Evolutionary conservation across 805 yeast genomes (phyloP).

Genomic region (Yamadazyma ubonensis): DNA sequence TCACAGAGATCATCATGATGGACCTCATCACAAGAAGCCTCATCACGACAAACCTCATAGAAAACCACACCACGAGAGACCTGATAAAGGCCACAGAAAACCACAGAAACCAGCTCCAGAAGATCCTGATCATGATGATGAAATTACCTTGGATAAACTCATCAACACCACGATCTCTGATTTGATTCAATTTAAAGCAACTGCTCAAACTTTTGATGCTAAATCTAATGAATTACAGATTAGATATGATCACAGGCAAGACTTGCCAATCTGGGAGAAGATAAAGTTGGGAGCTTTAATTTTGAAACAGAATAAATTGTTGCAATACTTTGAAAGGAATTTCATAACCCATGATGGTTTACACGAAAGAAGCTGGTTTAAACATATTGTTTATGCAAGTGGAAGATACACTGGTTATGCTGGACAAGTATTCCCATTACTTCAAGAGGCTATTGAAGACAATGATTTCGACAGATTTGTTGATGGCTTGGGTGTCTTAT

Average conservation of each 20-base stretch:
- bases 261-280: constrained; percentile 36
- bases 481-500: constrained; percentile 45
- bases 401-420: constrained; percentile 49
- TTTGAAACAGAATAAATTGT: constrained; percentile 33
- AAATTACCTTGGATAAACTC: constrained; percentile 19
- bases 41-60: constrained; percentile 5
- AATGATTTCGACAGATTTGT: constrained; percentile 44
- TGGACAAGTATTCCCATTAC: constrained; percentile 58
- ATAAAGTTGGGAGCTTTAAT: constrained; percentile 31
- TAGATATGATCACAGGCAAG: constrained; percentile 29
- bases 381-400: constrained; percentile 63
- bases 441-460: constrained; percentile 53
- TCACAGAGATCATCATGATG: no score
- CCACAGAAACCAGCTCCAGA: no score
- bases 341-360: constrained; percentile 51
- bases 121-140: no score
- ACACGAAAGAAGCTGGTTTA: constrained; percentile 55
- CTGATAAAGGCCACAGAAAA: no score
- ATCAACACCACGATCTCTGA: constrained; percentile 22
- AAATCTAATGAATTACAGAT: constrained; percentile 27
- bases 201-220: constrained; percentile 29
- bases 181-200: constrained; percentile 20
- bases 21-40: background rate
- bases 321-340: constrained; percentile 51
- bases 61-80: constrained; percentile 7